phyloP scores from a whole-genome alignment of 176 grass and related monocot genomes.

The Oryza glaberrima region DNA sequence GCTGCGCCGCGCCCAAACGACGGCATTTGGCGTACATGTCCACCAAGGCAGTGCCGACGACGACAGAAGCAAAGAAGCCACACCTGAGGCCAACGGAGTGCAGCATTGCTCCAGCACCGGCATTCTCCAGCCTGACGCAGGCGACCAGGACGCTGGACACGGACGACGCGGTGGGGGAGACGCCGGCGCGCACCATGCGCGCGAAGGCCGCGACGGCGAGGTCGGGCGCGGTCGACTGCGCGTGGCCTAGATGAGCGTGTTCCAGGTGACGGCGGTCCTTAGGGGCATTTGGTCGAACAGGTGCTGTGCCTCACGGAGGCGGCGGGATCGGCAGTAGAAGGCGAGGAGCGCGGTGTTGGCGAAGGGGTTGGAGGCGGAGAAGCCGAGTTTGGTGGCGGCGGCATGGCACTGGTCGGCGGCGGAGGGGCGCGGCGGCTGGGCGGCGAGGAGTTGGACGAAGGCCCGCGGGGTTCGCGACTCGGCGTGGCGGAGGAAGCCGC shows the following conservation, averaged over 20 bases:
- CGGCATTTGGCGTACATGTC: slow-evolving; percentile 35
- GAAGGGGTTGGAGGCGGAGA: slow-evolving; percentile 1
- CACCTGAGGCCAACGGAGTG: slow-evolving; percentile 18
- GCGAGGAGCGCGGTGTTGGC: slow-evolving; percentile 17
- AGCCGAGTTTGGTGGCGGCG: slow-evolving; percentile 16
- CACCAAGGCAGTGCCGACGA: slow-evolving; percentile 14
- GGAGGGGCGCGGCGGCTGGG: background rate
- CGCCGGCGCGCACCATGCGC: background rate
- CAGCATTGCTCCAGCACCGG: background rate
- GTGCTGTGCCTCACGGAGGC: background rate
- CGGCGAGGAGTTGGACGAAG: slow-evolving; percentile 42
- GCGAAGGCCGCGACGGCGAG: background rate
- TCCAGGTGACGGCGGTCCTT: slow-evolving; percentile 40
- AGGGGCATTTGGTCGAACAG: slow-evolving; percentile 53
- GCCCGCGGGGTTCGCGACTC: slow-evolving; percentile 20
- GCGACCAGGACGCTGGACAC: slow-evolving; percentile 13
- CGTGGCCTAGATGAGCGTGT: slow-evolving; percentile 24
- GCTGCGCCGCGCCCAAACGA: background rate
- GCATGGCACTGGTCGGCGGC: slow-evolving; percentile 25
- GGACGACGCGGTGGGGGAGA: slow-evolving; percentile 3
- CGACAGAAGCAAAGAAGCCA: background rate
- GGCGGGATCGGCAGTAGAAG: background rate
- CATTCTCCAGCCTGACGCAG: slow-evolving; percentile 1
- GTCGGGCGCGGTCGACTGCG: background rate
- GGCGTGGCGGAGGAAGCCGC: background rate